Conservation (phyloP, 1,284 basidiomycete species). For the Rhodotorula sp. region DNA sequence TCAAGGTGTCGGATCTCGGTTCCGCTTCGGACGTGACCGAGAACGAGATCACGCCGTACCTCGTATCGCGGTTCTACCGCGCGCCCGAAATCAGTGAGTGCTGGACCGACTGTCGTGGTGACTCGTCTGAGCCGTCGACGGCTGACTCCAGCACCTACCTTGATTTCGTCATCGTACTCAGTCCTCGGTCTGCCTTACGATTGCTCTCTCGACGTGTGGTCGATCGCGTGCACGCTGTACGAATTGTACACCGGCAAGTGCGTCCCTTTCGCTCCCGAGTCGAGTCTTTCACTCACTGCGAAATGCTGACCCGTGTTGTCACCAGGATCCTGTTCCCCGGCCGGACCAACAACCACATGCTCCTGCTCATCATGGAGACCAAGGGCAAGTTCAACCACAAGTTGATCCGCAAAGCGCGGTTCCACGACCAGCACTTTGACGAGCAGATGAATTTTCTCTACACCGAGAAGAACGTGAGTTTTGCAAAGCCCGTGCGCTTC, state of each 20-base stretch:
- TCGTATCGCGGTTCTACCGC: slow-evolving; percentile 96
- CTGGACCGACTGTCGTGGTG: neutral
- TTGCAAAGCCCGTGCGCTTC: neutral
- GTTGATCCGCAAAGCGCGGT: slow-evolving; percentile 90
- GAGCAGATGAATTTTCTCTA: slow-evolving; percentile 76
- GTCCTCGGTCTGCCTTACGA: slow-evolving; percentile 95
- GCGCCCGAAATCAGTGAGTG: slow-evolving; percentile 95
- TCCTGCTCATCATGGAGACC: slow-evolving; percentile 90
- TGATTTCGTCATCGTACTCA: slow-evolving; percentile 48
- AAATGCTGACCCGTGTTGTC: neutral
- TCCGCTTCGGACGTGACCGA: slow-evolving; percentile 91
- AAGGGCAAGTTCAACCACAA: slow-evolving; percentile 91
- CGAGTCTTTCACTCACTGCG: neutral
- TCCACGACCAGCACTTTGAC: slow-evolving; percentile 90
- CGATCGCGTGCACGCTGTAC: slow-evolving; percentile 94
- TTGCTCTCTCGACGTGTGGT: slow-evolving; percentile 92
- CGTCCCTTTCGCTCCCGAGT: neutral
- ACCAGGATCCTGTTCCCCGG: slow-evolving; percentile 84
- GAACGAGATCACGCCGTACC: slow-evolving; percentile 96
- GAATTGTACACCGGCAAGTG: slow-evolving; percentile 93
- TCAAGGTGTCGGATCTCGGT: slow-evolving; percentile 95
- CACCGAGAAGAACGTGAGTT: slow-evolving; percentile 75
- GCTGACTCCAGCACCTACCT: neutral
- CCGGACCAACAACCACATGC: slow-evolving; percentile 96
- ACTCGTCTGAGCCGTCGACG: neutral